Evolutionary conservation across 2,329 filamentous ascomycete species (phyloP).

Genomic region (Aspergillus niger): DNA sequence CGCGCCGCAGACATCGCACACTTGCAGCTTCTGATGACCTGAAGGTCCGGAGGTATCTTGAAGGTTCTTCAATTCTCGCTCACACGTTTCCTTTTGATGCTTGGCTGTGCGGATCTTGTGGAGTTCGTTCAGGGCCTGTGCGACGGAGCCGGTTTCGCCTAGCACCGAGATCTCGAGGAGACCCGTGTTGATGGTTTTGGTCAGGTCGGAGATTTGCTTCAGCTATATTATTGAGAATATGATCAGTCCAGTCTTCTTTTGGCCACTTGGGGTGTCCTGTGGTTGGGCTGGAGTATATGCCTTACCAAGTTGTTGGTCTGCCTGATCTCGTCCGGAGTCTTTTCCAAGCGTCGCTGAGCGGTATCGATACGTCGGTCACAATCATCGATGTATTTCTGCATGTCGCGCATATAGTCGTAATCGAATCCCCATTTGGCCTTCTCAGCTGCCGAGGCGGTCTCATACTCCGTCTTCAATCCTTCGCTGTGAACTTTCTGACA

Average conservation of each 20-base stretch:
- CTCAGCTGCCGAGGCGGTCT: slow-evolving; percentile 69
- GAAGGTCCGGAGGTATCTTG: slow-evolving; percentile 90
- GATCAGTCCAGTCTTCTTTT: neutral
- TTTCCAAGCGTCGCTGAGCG: slow-evolving; percentile 87
- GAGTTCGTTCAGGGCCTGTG: slow-evolving; percentile 81
- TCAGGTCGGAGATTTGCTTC: slow-evolving; percentile 80
- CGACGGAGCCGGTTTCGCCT: slow-evolving; percentile 77
- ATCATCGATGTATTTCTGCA: slow-evolving; percentile 95
- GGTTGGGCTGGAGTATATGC: neutral
- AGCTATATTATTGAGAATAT: slow-evolving; percentile 51
- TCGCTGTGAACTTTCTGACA: slow-evolving; percentile 90
- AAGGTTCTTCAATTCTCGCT: slow-evolving; percentile 85
- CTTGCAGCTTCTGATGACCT: slow-evolving; percentile 96
- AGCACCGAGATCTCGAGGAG: slow-evolving; percentile 84
- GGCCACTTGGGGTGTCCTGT: neutral
- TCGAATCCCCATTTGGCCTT: slow-evolving; percentile 85
- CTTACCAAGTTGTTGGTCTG: slow-evolving; percentile 82
- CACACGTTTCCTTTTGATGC: slow-evolving; percentile 77
- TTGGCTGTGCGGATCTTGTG: slow-evolving; percentile 81
- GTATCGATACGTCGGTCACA: slow-evolving; percentile 92
- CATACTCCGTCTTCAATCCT: slow-evolving; percentile 84
- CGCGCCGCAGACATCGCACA: slow-evolving; percentile 97
- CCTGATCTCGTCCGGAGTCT: slow-evolving; percentile 95
- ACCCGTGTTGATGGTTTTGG: slow-evolving; percentile 75
- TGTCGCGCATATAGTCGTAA: slow-evolving; percentile 93